Evolutionary conservation across 257 asterid species (phyloP).

Genomic region (Solanum chiquidenum): DNA sequence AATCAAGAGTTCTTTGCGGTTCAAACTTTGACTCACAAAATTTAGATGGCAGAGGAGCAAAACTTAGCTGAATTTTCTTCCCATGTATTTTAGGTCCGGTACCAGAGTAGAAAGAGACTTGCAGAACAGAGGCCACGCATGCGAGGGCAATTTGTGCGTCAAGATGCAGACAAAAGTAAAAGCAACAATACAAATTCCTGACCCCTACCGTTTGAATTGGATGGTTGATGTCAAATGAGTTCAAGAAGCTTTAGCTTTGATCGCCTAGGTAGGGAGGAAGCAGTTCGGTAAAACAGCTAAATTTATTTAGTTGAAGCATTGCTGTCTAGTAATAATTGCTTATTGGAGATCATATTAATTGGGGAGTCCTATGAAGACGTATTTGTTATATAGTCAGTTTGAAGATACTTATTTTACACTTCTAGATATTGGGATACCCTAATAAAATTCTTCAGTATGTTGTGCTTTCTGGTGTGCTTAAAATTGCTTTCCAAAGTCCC

Average conservation of each 20-base stretch:
- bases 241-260: slow-evolving; percentile 3
- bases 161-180: slow-evolving; percentile 12
- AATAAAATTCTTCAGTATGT: slow-evolving; percentile 3
- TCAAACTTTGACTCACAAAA: not conserved
- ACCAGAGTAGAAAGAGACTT: slow-evolving; percentile 36
- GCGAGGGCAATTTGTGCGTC: slow-evolving; percentile 42
- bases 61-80: not conserved
- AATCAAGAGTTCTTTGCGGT: not conserved
- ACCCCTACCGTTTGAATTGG: slow-evolving; percentile 2
- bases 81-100: slow-evolving; percentile 26
- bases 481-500: not conserved
- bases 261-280: slow-evolving; percentile 4
- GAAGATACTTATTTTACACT: not conserved
- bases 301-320: not conserved
- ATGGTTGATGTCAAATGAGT: not conserved
- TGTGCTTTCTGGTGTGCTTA: not conserved
- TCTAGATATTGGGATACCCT: not conserved
- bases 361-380: not conserved
- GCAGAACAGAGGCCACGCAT: slow-evolving; percentile 49
- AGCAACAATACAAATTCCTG: slow-evolving; percentile 12
- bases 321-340: not conserved
- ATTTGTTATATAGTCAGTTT: not conserved
- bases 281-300: not conserved
- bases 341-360: not conserved
- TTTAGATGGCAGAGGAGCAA: not conserved